Base-by-base conservation (phyloP, 257 asterid genomes). In the Petunia secreta region DNA sequence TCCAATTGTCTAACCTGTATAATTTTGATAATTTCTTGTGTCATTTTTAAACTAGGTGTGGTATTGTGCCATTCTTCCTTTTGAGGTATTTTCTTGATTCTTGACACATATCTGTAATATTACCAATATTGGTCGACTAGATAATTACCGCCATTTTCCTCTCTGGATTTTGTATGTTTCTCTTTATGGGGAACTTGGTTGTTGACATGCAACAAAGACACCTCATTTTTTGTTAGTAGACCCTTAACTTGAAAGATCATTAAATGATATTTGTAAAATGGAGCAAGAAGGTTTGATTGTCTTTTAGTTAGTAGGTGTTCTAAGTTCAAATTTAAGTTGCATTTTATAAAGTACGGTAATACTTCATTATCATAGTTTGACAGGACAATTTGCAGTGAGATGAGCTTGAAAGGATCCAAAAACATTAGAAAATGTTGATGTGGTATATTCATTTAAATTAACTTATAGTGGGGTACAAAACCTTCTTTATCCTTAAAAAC, bases 1-100 rank as follows among this genome's bases (percentile, higher is more conserved):
- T 75, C 73, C 54, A 43, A 40, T 34, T 40, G 81, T 60, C 43
- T 41, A 4, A 25, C 87, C 88, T 76, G 83, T 82, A 65, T 87
- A 85, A 44, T 68, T 68, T 44, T 5, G 75, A 68, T 68, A 16
- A 44, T 44, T 43, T 44, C 41, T 67, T 67, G 53, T 15, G 38
- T 66, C 5, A 40, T 48, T 65, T 66, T 40, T 4, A 68, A 44
- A 9, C 40, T 68, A 1, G 57, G 10, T 40, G 43, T 44, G 40
- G 46, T 71, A 71, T 48, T 71, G 41, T 71, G 38, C 25, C 40
- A 46, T 71, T 5, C 60, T 71, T 5, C 60, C 60, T 71, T 25
- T 48, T 71, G 77, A 71, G 1, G 25, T 48, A 34, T 14, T 25
- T 34, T 71, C 60, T 48, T 48, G 77, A 48, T 10, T 71, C 59